A percentile compares a stretch with the other conserved stretches of the same genome.
Conservation (phyloP, 2,329 filamentous ascomycete genomes). For the Xylaria sp. region DNA sequence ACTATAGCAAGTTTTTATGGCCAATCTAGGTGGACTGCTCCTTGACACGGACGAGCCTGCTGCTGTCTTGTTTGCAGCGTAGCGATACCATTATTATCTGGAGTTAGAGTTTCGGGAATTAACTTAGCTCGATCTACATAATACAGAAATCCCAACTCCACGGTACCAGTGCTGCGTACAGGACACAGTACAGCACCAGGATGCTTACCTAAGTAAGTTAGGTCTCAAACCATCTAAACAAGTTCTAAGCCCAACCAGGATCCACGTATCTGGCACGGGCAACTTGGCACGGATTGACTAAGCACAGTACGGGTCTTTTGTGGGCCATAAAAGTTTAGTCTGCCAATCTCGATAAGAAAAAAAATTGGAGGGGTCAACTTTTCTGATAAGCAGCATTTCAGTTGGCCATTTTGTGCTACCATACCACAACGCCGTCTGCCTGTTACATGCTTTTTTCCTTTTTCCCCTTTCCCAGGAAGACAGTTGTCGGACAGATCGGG, state of each 20-base stretch:
- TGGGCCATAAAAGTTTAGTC: conserved; percentile 20
- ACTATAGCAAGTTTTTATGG: too few relatives aligned
- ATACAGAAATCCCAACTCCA: background rate
- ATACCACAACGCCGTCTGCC: background rate
- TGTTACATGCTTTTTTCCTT: conserved; percentile 3
- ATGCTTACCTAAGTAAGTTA: background rate
- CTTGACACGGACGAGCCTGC: too few relatives aligned
- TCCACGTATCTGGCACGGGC: conserved; percentile 20
- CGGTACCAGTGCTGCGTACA: too few relatives aligned
- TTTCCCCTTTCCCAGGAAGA: conserved; percentile 14
- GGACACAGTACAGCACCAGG: too few relatives aligned
- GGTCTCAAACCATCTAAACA: background rate
- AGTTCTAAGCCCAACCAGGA: conserved; percentile 4
- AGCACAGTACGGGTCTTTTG: conserved; percentile 15
- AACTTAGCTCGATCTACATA: too few relatives aligned
- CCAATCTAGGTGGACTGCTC: too few relatives aligned
- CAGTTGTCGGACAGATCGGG: conserved; percentile 33
- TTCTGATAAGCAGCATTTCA: conserved; percentile 37
- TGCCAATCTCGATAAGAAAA: conserved; percentile 31
- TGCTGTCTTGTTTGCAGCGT: too few relatives aligned
- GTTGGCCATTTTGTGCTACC: conserved; percentile 25
- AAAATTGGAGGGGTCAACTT: conserved; percentile 39
- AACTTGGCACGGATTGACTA: background rate
- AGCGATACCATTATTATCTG: too few relatives aligned
- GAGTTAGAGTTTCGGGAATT: too few relatives aligned